Conservation (phyloP, 1,284 basidiomycete species). For the Sporisorium reilianum region DNA sequence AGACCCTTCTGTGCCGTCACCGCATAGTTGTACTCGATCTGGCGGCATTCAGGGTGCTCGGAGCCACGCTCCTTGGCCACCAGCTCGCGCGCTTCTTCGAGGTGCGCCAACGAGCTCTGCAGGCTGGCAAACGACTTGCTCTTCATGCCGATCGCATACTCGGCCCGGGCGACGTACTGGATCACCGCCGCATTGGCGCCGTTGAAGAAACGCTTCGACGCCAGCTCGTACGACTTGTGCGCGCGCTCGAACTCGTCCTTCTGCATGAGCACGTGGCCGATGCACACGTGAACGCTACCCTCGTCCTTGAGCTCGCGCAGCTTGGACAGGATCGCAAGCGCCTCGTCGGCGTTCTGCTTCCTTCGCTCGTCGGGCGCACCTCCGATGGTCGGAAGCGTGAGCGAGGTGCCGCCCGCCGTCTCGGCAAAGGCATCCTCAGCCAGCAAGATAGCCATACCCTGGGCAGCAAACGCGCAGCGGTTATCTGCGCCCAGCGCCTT, state of each 20-base stretch:
- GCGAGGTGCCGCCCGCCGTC: slow-evolving; percentile 32
- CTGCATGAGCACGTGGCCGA: slow-evolving; percentile 67
- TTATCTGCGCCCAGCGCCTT: slow-evolving; percentile 61
- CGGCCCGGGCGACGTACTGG: slow-evolving; percentile 63
- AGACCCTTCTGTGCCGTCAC: slow-evolving; percentile 65
- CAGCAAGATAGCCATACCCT: slow-evolving; percentile 65
- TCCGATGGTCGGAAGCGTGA: slow-evolving; percentile 31
- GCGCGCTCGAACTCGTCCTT: slow-evolving; percentile 66
- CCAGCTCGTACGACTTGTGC: slow-evolving; percentile 65
- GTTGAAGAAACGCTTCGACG: slow-evolving; percentile 51
- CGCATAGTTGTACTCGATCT: slow-evolving; percentile 65
- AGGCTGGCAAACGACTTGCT: slow-evolving; percentile 53
- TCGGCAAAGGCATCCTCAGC: slow-evolving; percentile 66
- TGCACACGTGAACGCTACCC: slow-evolving; percentile 67
- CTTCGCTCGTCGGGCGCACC: slow-evolving; percentile 53
- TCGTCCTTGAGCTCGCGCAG: slow-evolving; percentile 67
- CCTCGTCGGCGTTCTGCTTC: slow-evolving; percentile 61
- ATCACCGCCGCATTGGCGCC: slow-evolving; percentile 53
- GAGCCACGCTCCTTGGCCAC: slow-evolving; percentile 39
- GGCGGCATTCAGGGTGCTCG: slow-evolving; percentile 43
- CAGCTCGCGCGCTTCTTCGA: slow-evolving; percentile 46
- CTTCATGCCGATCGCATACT: slow-evolving; percentile 63
- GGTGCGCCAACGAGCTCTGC: slow-evolving; percentile 52
- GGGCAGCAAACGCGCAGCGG: slow-evolving; percentile 65
- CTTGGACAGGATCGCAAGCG: slow-evolving; percentile 62